Evolutionary conservation across 768 basidiomycete genomes (phyloP), one percentile per base, ranked within the genome.

Genomic region (Lactarius quietus): DNA sequence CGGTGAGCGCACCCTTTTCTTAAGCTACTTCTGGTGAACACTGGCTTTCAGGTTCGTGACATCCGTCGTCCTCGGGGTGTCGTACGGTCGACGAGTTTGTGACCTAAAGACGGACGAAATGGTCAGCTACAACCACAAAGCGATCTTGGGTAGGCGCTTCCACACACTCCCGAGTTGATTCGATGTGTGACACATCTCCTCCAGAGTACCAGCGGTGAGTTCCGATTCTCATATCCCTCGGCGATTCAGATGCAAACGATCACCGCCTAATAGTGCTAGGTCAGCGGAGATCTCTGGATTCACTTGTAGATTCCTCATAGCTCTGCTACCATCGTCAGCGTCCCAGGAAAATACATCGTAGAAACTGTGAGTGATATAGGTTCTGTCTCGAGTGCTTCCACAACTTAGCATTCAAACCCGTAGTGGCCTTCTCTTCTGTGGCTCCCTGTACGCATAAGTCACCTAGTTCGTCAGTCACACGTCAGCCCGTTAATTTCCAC

Each of bases 391-490:
- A 20, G 20, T 10, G 6, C 9, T 26, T 23, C 15, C 39, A 9
- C 29, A 3, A 43, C 51, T 59, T 10, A 41, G 26, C 26, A 26
- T 9, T 23, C 12, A 41, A 23, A 17, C 26, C 0, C 20, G 15
- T 35, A 59, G 63, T 59, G 63, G 51, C 60, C 67, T 12, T 54
- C 23, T 2, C 56, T 68, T 33, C 28, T 68, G 26, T 66, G 57
- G 55, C 60, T 68, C 26, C 60, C 67, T 35, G 64, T 66, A 48
- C 20, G 67, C 15, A 17, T 12, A 31, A 6, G 8, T 31, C 15
- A 10, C 8, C 39, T 43, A 3, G 6, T 5, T 39, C 36, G 17
- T 1, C 18, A 45, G 18, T n/a, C 26, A 9, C 17, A 31, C 31
- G 6, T 31, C 26, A 26, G 18, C 33, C 17, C 17, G 12, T 15